A percentile compares a stretch with the other conserved stretches of the same genome.
These are phyloP conservation scores for Cokeromyces recurvatus DNA, from an alignment of 371 early-diverging fungal species.

Conservation along the genomic window DNA sequence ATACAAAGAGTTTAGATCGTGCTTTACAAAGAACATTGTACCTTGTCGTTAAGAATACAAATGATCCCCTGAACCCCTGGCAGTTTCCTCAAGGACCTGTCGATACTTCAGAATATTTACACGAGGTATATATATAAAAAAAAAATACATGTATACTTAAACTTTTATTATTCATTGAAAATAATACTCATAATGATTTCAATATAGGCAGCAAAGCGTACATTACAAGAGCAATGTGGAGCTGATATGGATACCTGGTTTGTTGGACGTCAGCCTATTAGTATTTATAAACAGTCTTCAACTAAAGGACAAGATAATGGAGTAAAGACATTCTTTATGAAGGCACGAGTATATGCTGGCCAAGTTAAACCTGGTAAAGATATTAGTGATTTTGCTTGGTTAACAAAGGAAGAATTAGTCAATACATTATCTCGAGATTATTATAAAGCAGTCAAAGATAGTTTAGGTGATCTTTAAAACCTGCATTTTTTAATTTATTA, in stretches of 20 bases:
- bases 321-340: constrained; percentile 70
- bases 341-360: constrained; percentile 82
- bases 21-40: constrained; percentile 69
- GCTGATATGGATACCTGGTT: constrained; percentile 80
- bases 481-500: constrained; percentile 5
- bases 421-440: constrained; percentile 63
- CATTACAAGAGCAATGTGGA: constrained; percentile 70
- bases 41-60: constrained; percentile 61
- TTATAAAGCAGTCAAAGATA: constrained; percentile 69
- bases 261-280: constrained; percentile 80
- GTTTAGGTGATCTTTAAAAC: constrained; percentile 63
- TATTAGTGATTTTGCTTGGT: constrained; percentile 81
- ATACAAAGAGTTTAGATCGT: constrained; percentile 71
- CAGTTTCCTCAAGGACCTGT: constrained; percentile 73
- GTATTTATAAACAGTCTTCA: constrained; percentile 54
- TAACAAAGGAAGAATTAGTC: constrained; percentile 80
- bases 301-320: constrained; percentile 31
- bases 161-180: no score
- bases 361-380: constrained; percentile 57
- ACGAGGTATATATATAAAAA: constrained; percentile 43
- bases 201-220: constrained; percentile 65
- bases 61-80: constrained; percentile 57
- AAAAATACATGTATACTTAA: no score
- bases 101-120: constrained; percentile 63
- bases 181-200: no score